Evolutionary conservation across 2,329 filamentous ascomycete species (phyloP).

Genomic region (Sporothrix luriei): DNA sequence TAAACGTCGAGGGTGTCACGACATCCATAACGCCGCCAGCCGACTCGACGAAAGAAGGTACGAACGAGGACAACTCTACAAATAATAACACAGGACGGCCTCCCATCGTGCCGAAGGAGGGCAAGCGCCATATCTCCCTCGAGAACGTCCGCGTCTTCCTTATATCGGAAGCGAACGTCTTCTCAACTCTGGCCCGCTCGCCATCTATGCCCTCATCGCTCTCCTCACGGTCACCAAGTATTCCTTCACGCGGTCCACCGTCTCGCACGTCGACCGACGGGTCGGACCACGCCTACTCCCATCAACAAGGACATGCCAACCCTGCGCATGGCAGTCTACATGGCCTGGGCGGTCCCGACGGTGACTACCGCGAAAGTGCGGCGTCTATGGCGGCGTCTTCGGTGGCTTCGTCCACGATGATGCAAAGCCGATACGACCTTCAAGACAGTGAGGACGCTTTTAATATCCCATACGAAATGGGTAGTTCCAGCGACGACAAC

Average conservation of each 20-base stretch:
- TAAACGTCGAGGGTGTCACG: slow-evolving; percentile 69
- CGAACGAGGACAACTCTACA: slow-evolving; percentile 3
- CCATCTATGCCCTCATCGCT: slow-evolving; percentile 62
- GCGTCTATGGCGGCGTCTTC: slow-evolving; percentile 43
- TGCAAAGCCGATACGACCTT: slow-evolving; percentile 43
- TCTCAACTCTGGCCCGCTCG: slow-evolving; percentile 61
- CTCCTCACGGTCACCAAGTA: slow-evolving; percentile 48
- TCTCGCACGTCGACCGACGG: slow-evolving; percentile 36
- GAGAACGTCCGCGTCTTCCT: slow-evolving; percentile 65
- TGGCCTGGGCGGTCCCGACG: slow-evolving; percentile 4
- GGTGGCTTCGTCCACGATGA: slow-evolving; percentile 42
- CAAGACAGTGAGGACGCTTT: slow-evolving; percentile 60
- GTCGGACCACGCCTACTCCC: not conserved
- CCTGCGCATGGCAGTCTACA: not conserved
- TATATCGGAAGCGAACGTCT: slow-evolving; percentile 68
- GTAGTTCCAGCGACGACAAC: slow-evolving; percentile 44
- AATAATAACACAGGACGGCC: slow-evolving; percentile 35
- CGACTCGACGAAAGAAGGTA: slow-evolving; percentile 31
- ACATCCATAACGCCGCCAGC: slow-evolving; percentile 34
- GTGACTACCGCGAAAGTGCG: slow-evolving; percentile 32
- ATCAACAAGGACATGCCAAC: not conserved
- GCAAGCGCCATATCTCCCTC: slow-evolving; percentile 67
- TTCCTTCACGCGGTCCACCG: slow-evolving; percentile 36
- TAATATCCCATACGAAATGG: slow-evolving; percentile 58
- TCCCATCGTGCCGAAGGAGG: slow-evolving; percentile 56